Conservation (phyloP, 2,329 filamentous ascomycete genomes). For the Scopulariopsis brevicaulis region DNA sequence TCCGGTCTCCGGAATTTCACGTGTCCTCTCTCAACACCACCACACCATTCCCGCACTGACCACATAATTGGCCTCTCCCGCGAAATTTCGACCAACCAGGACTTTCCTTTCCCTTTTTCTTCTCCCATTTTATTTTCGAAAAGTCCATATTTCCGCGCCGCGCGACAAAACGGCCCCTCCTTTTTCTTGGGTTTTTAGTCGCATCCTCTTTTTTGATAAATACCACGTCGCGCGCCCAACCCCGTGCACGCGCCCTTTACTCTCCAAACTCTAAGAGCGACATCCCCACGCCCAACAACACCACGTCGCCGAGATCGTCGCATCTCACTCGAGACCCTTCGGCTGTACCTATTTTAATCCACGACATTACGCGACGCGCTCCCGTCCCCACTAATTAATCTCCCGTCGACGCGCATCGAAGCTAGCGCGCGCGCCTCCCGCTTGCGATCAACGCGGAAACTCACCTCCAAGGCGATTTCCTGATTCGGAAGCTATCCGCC, state of each 20-base stretch:
- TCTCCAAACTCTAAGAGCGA: not conserved
- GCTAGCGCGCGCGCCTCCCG: not conserved
- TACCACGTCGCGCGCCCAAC: constrained; percentile 10
- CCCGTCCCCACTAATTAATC: not conserved
- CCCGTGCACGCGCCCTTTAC: constrained; percentile 11
- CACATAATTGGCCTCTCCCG: not conserved
- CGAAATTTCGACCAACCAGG: constrained; percentile 2
- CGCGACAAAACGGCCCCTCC: not conserved
- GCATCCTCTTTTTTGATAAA: constrained; percentile 8
- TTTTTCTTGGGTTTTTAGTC: not conserved
- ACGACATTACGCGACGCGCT: not conserved
- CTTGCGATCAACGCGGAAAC: not conserved
- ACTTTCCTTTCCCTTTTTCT: not conserved
- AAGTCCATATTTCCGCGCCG: not conserved
- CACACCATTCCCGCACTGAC: not conserved
- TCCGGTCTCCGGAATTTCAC: not conserved
- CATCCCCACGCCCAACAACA: not conserved
- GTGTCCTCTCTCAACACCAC: not conserved
- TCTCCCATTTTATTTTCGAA: not conserved
- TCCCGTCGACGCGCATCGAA: not conserved
- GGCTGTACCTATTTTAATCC: not conserved
- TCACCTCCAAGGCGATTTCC: constrained; percentile 1
- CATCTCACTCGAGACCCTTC: not conserved
- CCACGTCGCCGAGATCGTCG: not conserved
- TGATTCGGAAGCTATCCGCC: not conserved